These are phyloP conservation scores for Fraxinus latifolia DNA, from an alignment of 305 asterid genomes.

Conservation along the genomic window DNA sequence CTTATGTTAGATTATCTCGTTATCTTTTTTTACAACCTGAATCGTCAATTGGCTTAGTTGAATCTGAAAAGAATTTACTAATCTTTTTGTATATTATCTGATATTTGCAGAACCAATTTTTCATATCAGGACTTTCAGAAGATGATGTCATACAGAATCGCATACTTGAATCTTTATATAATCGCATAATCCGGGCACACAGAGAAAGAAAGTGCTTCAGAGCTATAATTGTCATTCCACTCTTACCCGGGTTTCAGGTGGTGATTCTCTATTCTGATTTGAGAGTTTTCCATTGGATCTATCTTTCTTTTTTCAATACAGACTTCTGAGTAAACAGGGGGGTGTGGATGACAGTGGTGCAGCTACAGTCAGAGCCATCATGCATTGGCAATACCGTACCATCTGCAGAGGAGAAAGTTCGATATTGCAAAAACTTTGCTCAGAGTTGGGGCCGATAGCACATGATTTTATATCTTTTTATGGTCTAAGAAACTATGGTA, in stretches of 20 bases:
- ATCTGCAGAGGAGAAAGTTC: conserved; percentile 77
- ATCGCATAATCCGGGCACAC: conserved; percentile 77
- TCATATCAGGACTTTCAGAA: conserved; percentile 85
- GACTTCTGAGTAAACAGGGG: conserved; percentile 51
- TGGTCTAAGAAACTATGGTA: conserved; percentile 78
- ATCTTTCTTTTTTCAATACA: conserved; percentile 12
- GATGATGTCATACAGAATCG: conserved; percentile 86
- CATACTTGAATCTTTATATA: conserved; percentile 76
- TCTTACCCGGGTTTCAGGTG: conserved; percentile 95
- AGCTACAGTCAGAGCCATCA: conserved; percentile 92
- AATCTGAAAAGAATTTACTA: not conserved
- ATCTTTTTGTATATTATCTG: conserved; percentile 20
- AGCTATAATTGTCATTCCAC: conserved; percentile 87
- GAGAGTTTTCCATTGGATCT: conserved; percentile 2
- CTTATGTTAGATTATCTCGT: not conserved
- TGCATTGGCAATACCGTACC: conserved; percentile 98
- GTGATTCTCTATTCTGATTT: conserved; percentile 22
- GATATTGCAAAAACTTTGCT: conserved; percentile 68
- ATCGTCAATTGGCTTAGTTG: not conserved
- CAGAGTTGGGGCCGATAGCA: conserved; percentile 58
- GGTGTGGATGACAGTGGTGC: conserved; percentile 94
- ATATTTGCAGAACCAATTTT: conserved; percentile 80
- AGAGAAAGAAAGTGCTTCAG: conserved; percentile 62
- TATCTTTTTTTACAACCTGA: not conserved
- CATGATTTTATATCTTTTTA: conserved; percentile 79